These are phyloP conservation scores for Rubia peregrina DNA, from an alignment of 305 asterid genomes.

Conservation along the genomic window DNA sequence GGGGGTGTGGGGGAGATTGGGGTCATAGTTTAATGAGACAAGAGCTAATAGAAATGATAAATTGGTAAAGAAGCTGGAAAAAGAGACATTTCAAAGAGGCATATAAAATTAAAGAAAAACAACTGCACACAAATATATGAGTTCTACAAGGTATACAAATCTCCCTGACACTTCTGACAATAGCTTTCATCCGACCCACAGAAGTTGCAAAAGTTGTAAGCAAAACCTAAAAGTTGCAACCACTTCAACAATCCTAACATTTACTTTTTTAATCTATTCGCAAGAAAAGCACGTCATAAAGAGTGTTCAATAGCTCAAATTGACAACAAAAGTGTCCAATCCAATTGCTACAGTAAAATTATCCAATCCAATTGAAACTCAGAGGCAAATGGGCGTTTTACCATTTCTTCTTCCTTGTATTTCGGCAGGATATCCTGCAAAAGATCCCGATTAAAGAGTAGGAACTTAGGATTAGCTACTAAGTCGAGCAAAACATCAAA, in stretches of 20 bases:
- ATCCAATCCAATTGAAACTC: too few relatives aligned
- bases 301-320: background rate
- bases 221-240: conserved; percentile 42
- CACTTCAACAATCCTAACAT: background rate
- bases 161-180: conserved; percentile 80
- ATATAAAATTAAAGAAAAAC: too few relatives aligned
- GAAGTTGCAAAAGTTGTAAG: conserved; percentile 96
- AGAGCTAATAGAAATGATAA: background rate
- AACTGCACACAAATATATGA: conserved; percentile 1
- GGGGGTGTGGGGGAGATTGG: too few relatives aligned
- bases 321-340: background rate
- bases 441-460: too few relatives aligned
- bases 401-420: too few relatives aligned
- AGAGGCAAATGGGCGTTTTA: too few relatives aligned
- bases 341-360: background rate
- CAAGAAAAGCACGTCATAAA: background rate
- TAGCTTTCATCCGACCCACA: conserved; percentile 62
- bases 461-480: too few relatives aligned
- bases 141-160: conserved; percentile 77
- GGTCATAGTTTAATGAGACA: background rate
- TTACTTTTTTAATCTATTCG: too few relatives aligned
- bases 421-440: too few relatives aligned
- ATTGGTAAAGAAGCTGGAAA: background rate
- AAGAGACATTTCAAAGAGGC: background rate
- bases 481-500: too few relatives aligned